Conservation (phyloP, 1,284 basidiomycete genomes). For the Trichosporon sp. region DNA sequence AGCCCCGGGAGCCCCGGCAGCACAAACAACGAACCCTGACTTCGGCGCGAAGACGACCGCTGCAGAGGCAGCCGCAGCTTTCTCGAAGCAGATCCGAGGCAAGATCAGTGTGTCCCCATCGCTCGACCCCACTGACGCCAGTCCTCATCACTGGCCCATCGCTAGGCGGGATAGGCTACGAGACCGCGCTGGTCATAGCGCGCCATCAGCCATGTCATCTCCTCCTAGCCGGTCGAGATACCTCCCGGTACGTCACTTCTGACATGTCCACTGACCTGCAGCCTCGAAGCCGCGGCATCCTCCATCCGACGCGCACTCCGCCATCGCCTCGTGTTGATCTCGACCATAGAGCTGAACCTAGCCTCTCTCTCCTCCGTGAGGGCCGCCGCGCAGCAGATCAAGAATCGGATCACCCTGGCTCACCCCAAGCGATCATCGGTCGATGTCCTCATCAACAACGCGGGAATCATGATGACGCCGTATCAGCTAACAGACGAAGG, state of each 20-base stretch:
- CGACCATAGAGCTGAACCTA: slow-evolving; percentile 15
- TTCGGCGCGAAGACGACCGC: background rate
- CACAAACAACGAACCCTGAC: background rate
- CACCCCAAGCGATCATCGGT: too few relatives aligned
- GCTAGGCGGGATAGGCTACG: slow-evolving; percentile 19
- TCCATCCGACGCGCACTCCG: slow-evolving; percentile 12
- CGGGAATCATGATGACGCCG: slow-evolving; percentile 25
- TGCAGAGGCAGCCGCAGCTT: background rate
- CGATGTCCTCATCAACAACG: slow-evolving; percentile 35
- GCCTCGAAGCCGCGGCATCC: slow-evolving; percentile 10
- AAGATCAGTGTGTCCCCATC: background rate
- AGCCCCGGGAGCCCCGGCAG: background rate
- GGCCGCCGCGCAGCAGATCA: slow-evolving; percentile 13
- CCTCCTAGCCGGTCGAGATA: slow-evolving; percentile 18
- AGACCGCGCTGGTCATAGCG: slow-evolving; percentile 19
- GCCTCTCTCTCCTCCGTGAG: slow-evolving; percentile 8
- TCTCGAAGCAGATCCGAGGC: background rate
- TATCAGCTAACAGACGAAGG: slow-evolving; percentile 25
- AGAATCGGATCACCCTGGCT: background rate
- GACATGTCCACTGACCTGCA: slow-evolving; percentile 1
- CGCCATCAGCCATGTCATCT: slow-evolving; percentile 17
- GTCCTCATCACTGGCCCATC: slow-evolving; percentile 23
- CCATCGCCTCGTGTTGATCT: slow-evolving; percentile 2
- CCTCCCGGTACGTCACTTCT: slow-evolving; percentile 9
- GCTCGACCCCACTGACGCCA: background rate